Evolutionary conservation across 2,329 filamentous ascomycete genomes (phyloP), one percentile per base, ranked within the genome.

Genomic region (Aureobasidium sp.): DNA sequence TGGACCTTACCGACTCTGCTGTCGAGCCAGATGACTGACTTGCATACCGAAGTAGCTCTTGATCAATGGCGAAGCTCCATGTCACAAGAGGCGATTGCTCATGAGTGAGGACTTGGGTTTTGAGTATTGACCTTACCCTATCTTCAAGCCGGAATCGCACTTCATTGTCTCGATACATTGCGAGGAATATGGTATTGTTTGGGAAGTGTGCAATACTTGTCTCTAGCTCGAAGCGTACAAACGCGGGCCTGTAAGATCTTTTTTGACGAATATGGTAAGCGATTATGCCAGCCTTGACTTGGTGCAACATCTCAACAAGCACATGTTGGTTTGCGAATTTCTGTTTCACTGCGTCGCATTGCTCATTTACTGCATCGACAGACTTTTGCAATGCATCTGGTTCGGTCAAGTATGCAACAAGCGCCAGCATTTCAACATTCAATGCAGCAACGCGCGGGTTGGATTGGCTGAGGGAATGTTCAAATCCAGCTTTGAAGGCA

Each of bases 81-180:
- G 77, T 75, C 0, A 79, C 75, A n/a, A 85, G 66, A 2, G 71
- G 74, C 26, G 74, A 70, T 2, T 66, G 53, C 5, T 68, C 69
- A 7, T 52, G 55, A n/a, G 34, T 48, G 1, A 77, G 67, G 2
- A 76, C 67, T 8, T 68, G 71, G 29, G 76, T 72, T 23, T 80
- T 74, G 12, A 92, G 76, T 9, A 89, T 75, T 6, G 82, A 79
- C n/a, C 89, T 85, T 23, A 95, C 84, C 20, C 90, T 87, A 67
- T 95, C 89, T 64, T 91, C 84, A 60, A 94, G 81, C 27, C 87
- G 83, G 47, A 90, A 84, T 8, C 87, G 84, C 1, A 84, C 80
- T 70, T 93, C 87, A 65, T 89, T 86, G 79, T 87, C 89, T n/a
- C 86, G 82, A 66, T 88, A 88, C 0, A 94, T 76, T 1, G 82